phyloP scores from a whole-genome alignment of 257 asterid species.

The Osmanthus fragrans region DNA sequence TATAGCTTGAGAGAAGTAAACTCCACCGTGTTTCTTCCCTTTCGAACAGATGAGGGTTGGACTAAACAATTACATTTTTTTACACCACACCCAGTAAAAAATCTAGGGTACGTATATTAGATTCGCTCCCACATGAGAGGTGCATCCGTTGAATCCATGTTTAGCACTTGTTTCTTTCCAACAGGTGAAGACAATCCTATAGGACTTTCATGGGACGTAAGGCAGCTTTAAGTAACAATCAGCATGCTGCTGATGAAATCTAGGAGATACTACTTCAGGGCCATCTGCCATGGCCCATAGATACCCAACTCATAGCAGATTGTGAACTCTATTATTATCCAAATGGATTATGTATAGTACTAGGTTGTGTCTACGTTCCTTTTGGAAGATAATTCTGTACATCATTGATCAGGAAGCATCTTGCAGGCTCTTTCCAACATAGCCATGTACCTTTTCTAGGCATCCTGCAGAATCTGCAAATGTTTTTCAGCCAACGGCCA shows the following conservation, averaged over 20 bases:
- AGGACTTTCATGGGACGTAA: slow-evolving; percentile 49
- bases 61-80: slow-evolving; percentile 18
- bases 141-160: slow-evolving; percentile 44
- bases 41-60: slow-evolving; percentile 15
- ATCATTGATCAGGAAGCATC: slow-evolving; percentile 58
- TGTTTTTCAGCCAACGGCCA: slow-evolving; percentile 44
- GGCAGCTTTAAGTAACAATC: background rate
- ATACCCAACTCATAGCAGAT: slow-evolving; percentile 34
- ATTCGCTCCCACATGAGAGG: slow-evolving; percentile 58
- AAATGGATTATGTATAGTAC: slow-evolving; percentile 28
- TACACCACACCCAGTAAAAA: slow-evolving; percentile 34
- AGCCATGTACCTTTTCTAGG: slow-evolving; percentile 66
- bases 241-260: background rate
- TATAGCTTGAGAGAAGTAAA: slow-evolving; percentile 16
- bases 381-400: slow-evolving; percentile 42
- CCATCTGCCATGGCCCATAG: slow-evolving; percentile 33
- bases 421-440: slow-evolving; percentile 48
- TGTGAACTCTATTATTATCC: slow-evolving; percentile 40
- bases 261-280: slow-evolving; percentile 41
- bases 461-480: slow-evolving; percentile 76
- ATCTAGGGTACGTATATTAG: slow-evolving; percentile 44
- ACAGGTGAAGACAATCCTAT: slow-evolving; percentile 56
- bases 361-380: slow-evolving; percentile 28
- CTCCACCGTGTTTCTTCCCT: slow-evolving; percentile 19
- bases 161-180: slow-evolving; percentile 40